These are phyloP conservation scores for Alloteropsis semialata DNA, from an alignment of 176 grass and related monocot species.

Conservation along the genomic window DNA sequence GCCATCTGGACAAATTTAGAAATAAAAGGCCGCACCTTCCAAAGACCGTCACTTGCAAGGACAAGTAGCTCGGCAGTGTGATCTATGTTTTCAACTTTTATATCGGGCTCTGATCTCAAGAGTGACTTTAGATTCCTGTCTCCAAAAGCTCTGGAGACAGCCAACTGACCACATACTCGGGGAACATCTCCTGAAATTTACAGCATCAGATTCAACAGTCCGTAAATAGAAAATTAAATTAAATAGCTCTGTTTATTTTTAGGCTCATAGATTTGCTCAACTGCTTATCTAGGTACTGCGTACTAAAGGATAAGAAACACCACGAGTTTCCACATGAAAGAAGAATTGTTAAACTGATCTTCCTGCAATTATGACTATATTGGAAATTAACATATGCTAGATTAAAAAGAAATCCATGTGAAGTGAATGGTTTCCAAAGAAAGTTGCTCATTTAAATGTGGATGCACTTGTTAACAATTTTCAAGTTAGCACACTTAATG, in stretches of 20 bases:
- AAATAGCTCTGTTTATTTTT: background rate
- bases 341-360: background rate
- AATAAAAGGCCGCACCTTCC: conserved; percentile 62
- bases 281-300: background rate
- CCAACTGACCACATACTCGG: conserved; percentile 74
- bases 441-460: background rate
- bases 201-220: conserved; percentile 1
- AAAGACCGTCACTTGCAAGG: conserved; percentile 77
- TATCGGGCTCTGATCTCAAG: conserved; percentile 72
- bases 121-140: conserved; percentile 79
- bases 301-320: background rate
- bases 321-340: background rate
- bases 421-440: background rate
- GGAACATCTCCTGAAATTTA: conserved; percentile 80
- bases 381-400: conserved; percentile 1
- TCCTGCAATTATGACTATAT: background rate
- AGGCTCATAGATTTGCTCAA: background rate
- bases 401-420: background rate
- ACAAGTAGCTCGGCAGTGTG: conserved; percentile 65
- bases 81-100: conserved; percentile 58
- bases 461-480: background rate
- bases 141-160: conserved; percentile 87
- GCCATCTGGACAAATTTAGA: background rate
- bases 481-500: background rate
- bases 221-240: background rate